Evolutionary conservation across 2,329 filamentous ascomycete species (phyloP).

Genomic region (Mariannaea sp.): DNA sequence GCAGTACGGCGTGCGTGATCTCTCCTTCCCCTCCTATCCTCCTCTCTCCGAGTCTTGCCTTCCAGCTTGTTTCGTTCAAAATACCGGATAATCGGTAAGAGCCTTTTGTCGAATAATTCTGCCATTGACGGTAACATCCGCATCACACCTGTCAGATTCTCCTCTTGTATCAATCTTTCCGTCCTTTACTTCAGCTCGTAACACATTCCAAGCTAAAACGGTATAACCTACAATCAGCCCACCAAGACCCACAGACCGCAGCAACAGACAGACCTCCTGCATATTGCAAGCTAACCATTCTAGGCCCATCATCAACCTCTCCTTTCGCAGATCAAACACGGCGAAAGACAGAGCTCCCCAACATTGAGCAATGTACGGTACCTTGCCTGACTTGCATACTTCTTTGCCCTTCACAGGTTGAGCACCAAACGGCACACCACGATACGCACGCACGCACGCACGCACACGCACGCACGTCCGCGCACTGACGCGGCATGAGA

Average conservation of each 20-base stretch:
- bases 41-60: too few relatives aligned
- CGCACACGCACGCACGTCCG: neutral
- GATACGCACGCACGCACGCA: too few relatives aligned
- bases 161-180: neutral
- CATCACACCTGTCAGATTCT: neutral
- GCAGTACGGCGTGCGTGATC: too few relatives aligned
- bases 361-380: neutral
- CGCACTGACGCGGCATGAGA: neutral
- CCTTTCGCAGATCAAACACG: constrained; percentile 12
- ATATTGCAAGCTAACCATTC: constrained; percentile 4
- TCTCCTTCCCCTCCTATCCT: too few relatives aligned
- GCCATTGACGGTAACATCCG: too few relatives aligned
- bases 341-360: neutral
- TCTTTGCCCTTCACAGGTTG: too few relatives aligned
- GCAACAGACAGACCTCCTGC: neutral
- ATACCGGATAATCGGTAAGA: too few relatives aligned
- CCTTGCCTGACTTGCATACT: too few relatives aligned
- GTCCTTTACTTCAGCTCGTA: too few relatives aligned
- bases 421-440: too few relatives aligned
- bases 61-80: too few relatives aligned
- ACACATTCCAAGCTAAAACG: constrained; percentile 2
- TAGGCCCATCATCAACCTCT: constrained; percentile 11
- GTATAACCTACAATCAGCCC: constrained; percentile 7
- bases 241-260: constrained; percentile 4
- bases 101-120: too few relatives aligned